Percentiles rank a stretch among this genome's conserved stretches.
phyloP scores from a whole-genome alignment of 2,329 filamentous ascomycete species.

The Thermomyces lanuginosus region DNA sequence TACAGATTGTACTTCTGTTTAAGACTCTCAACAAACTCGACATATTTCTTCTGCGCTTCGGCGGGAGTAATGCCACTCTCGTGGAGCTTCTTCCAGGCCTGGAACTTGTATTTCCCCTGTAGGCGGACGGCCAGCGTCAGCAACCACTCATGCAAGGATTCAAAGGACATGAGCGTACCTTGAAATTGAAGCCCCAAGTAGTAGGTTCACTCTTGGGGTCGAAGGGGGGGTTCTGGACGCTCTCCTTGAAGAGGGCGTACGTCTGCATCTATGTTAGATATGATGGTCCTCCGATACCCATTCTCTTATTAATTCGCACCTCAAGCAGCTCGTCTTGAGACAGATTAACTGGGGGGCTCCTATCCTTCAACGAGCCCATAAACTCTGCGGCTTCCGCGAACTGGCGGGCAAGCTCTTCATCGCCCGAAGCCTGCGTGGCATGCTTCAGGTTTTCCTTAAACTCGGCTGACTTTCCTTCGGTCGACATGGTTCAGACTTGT shows the following conservation, averaged over 20 bases:
- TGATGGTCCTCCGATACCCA: too few relatives aligned
- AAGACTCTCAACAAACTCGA: conserved; percentile 53
- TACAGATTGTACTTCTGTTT: conserved; percentile 47
- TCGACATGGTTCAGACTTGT: too few relatives aligned
- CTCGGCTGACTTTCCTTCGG: not conserved
- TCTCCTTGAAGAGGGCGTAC: conserved; percentile 28
- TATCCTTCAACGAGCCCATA: not conserved
- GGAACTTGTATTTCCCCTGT: conserved; percentile 65
- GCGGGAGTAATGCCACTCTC: conserved; percentile 40
- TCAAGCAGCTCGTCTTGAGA: too few relatives aligned
- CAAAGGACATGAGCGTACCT: too few relatives aligned
- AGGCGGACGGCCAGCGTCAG: too few relatives aligned
- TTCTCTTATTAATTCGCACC: too few relatives aligned
- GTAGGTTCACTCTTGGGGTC: too few relatives aligned
- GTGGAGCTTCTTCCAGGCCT: conserved; percentile 56
- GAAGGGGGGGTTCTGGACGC: not conserved
- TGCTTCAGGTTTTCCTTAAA: not conserved
- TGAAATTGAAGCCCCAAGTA: too few relatives aligned
- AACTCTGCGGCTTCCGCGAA: not conserved
- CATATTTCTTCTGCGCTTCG: conserved; percentile 60
- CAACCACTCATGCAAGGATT: too few relatives aligned
- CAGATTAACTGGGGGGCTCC: too few relatives aligned
- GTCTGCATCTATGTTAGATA: too few relatives aligned
- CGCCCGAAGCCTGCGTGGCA: not conserved
- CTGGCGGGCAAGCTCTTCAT: not conserved